Evolutionary conservation across 352 stramenopile genomes (phyloP).

Genomic region (Globisporangium parvum): DNA sequence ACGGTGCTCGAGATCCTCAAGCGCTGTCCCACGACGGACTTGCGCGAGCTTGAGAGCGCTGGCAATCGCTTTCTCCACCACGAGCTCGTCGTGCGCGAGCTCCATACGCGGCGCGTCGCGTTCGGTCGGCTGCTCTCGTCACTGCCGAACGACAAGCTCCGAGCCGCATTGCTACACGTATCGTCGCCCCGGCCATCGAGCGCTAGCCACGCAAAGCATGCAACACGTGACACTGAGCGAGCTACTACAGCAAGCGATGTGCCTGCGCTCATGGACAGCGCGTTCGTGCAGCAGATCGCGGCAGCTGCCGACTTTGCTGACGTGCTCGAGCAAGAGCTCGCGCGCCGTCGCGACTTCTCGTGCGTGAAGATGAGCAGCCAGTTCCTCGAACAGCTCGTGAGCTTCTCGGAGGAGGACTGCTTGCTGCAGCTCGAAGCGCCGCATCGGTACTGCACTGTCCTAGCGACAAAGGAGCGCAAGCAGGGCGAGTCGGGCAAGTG

Average conservation of each 20-base stretch:
- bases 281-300: slow-evolving; percentile 28
- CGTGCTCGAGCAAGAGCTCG: slow-evolving; percentile 54
- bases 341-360: slow-evolving; percentile 57
- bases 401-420: slow-evolving; percentile 70
- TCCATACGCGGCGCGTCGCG: slow-evolving; percentile 55
- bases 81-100: slow-evolving; percentile 48
- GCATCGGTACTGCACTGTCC: slow-evolving; percentile 61
- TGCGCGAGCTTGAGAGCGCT: slow-evolving; percentile 37
- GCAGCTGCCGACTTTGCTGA: slow-evolving; percentile 47
- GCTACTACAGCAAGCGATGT: background rate
- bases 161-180: slow-evolving; percentile 20
- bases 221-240: background rate
- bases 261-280: slow-evolving; percentile 15
- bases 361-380: slow-evolving; percentile 66
- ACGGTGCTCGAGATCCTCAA: slow-evolving; percentile 66
- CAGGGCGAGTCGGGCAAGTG: slow-evolving; percentile 69
- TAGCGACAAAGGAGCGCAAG: slow-evolving; percentile 62
- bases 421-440: slow-evolving; percentile 59
- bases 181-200: background rate
- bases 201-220: background rate
- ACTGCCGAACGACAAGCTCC: slow-evolving; percentile 54
- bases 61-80: slow-evolving; percentile 49
- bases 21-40: slow-evolving; percentile 34
- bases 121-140: slow-evolving; percentile 45
- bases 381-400: slow-evolving; percentile 48